Conservation (phyloP, 2,329 filamentous ascomycete species). For the Pyricularia sp. region DNA sequence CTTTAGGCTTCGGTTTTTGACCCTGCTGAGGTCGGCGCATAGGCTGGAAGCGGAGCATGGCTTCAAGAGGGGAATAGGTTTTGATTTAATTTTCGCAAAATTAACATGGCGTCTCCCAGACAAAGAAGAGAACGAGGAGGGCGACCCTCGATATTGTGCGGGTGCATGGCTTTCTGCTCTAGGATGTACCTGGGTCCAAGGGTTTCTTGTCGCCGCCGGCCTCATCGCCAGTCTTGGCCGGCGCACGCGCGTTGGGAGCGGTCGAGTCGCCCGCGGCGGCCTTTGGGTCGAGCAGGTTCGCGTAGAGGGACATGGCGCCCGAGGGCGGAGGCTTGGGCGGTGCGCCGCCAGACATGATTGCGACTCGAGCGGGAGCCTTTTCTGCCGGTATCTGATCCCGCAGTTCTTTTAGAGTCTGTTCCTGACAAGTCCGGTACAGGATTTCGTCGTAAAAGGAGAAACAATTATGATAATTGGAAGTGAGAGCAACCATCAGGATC, state of each 20-base stretch:
- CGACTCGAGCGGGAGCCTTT: too few species aligned
- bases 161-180: neutral
- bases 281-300: slow-evolving; percentile 60
- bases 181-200: slow-evolving; percentile 24
- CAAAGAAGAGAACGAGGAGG: neutral
- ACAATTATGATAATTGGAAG: neutral
- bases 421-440: neutral
- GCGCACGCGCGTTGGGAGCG: slow-evolving; percentile 36
- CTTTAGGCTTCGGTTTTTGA: slow-evolving; percentile 42
- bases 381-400: neutral
- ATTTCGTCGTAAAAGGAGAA: neutral
- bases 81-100: neutral
- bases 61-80: slow-evolving; percentile 9
- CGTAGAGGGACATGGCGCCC: slow-evolving; percentile 62
- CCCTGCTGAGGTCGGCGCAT: slow-evolving; percentile 58
- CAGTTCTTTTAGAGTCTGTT: neutral
- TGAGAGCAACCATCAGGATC: neutral
- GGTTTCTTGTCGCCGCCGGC: slow-evolving; percentile 45
- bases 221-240: slow-evolving; percentile 30
- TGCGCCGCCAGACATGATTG: slow-evolving; percentile 7
- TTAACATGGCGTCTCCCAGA: slow-evolving; percentile 2
- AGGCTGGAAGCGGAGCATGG: slow-evolving; percentile 72
- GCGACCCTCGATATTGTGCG: neutral
- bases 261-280: slow-evolving; percentile 14
- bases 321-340: slow-evolving; percentile 28